phyloP scores from a whole-genome alignment of 306 rosid species.

The Begonia masoniana region DNA sequence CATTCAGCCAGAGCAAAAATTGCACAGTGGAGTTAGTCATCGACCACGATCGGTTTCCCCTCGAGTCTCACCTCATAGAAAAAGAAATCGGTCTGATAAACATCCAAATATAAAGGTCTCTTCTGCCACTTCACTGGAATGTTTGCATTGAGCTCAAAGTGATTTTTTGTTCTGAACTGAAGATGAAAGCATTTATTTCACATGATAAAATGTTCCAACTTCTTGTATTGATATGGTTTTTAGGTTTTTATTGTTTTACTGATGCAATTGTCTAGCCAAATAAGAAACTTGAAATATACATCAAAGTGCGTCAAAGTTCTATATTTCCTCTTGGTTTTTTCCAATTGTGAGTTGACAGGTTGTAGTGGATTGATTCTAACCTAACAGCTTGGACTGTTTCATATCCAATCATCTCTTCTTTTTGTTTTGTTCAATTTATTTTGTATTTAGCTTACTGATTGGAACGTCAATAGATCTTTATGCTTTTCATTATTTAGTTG shows the following conservation, averaged over 20 bases:
- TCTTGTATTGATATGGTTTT: neutral
- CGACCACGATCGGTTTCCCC: constrained; percentile 37
- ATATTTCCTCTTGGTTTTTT: too few relatives aligned
- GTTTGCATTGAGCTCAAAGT: constrained; percentile 6
- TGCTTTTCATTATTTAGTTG: too few relatives aligned
- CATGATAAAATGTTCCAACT: neutral
- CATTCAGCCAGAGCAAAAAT: constrained; percentile 26
- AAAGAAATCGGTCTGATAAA: constrained; percentile 61
- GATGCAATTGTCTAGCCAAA: neutral
- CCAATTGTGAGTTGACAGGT: too few relatives aligned
- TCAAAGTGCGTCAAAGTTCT: too few relatives aligned
- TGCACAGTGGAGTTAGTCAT: constrained; percentile 17
- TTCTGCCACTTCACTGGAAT: neutral
- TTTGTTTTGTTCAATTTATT: too few relatives aligned
- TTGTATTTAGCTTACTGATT: too few relatives aligned
- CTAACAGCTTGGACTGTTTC: too few relatives aligned
- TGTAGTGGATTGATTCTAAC: too few relatives aligned
- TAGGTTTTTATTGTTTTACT: neutral
- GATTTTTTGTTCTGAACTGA: neutral
- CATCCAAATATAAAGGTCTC: constrained; percentile 41
- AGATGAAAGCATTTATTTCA: neutral
- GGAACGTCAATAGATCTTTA: too few relatives aligned
- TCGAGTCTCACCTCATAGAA: constrained; percentile 35
- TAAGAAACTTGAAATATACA: too few relatives aligned
- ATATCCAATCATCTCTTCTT: too few relatives aligned